phyloP scores from a whole-genome alignment of 2,329 filamentous ascomycete genomes.

The Colletotrichum lupini region DNA sequence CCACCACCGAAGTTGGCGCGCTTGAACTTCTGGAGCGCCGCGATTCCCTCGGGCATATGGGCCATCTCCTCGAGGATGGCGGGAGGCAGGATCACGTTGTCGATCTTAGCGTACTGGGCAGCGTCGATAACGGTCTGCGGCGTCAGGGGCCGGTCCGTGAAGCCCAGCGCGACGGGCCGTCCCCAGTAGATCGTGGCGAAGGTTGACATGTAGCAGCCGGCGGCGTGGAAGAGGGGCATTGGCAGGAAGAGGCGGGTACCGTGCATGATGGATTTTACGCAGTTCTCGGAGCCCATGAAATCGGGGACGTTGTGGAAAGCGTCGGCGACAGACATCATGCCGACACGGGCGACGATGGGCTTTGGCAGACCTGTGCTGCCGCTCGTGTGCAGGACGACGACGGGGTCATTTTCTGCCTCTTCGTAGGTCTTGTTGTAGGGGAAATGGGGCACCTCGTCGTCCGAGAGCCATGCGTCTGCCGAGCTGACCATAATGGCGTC shows the following conservation, averaged over 20 bases:
- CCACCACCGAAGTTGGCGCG: conserved; percentile 52
- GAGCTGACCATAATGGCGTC: conserved; percentile 46
- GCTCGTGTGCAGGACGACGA: conserved; percentile 56
- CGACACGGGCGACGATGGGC: conserved; percentile 53
- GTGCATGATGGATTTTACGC: conserved; percentile 1
- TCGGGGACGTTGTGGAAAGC: conserved; percentile 20
- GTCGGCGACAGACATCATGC: conserved; percentile 50
- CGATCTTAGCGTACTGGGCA: conserved; percentile 41
- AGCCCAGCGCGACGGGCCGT: conserved; percentile 41
- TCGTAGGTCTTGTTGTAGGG: conserved; percentile 55
- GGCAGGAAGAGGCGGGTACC: conserved; percentile 22
- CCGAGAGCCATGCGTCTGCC: conserved; percentile 49
- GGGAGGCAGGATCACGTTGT: conserved; percentile 48
- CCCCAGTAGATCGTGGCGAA: conserved; percentile 45
- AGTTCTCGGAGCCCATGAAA: conserved; percentile 24
- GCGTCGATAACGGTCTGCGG: conserved; percentile 47
- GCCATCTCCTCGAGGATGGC: conserved; percentile 56
- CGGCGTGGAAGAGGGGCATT: conserved; percentile 54
- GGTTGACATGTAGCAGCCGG: conserved; percentile 43
- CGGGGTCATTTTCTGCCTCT: conserved; percentile 53
- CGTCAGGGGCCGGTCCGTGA: conserved; percentile 47
- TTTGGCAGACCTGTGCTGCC: conserved; percentile 60
- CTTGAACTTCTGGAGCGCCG: conserved; percentile 46
- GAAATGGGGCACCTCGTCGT: conserved; percentile 46
- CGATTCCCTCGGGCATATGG: conserved; percentile 43